Evolutionary conservation across 805 yeast genomes (phyloP).

Genomic region (Naumovozyma castellii): DNA sequence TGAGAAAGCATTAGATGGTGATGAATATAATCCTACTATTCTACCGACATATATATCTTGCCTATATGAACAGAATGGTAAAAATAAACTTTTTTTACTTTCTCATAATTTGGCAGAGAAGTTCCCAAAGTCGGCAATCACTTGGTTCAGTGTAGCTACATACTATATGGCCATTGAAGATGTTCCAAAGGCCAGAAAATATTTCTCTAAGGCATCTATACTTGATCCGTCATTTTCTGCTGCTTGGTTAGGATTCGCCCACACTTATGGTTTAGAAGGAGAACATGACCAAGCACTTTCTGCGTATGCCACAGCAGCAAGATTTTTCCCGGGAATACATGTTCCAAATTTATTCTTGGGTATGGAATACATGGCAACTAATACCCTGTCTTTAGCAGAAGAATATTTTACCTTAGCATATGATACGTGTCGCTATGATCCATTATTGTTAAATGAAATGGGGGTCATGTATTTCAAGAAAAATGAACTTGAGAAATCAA

Average conservation of each 20-base stretch:
- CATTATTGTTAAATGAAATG: constrained; percentile 78
- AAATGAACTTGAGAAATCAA: constrained; percentile 57
- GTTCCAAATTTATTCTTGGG: constrained; percentile 84
- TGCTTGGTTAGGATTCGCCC: constrained; percentile 98
- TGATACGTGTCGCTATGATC: constrained; percentile 75
- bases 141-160: constrained; percentile 90
- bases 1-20: constrained; percentile 46
- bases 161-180: constrained; percentile 72
- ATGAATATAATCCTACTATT: constrained; percentile 61
- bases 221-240: constrained; percentile 84
- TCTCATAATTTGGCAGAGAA: constrained; percentile 81
- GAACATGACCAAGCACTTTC: constrained; percentile 98
- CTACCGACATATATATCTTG: constrained; percentile 77
- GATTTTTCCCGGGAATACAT: constrained; percentile 85
- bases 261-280: constrained; percentile 95
- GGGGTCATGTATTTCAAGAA: constrained; percentile 87
- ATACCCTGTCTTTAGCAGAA: constrained; percentile 70
- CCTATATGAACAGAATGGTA: constrained; percentile 73
- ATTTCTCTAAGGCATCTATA: constrained; percentile 80
- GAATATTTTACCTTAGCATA: constrained; percentile 74
- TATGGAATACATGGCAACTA: constrained; percentile 90
- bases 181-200: constrained; percentile 74
- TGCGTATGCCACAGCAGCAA: constrained; percentile 91
- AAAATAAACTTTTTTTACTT: constrained; percentile 65
- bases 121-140: constrained; percentile 69